Base-by-base conservation (phyloP, 805 yeast genomes). In the Komagataella kurtzmanii region DNA sequence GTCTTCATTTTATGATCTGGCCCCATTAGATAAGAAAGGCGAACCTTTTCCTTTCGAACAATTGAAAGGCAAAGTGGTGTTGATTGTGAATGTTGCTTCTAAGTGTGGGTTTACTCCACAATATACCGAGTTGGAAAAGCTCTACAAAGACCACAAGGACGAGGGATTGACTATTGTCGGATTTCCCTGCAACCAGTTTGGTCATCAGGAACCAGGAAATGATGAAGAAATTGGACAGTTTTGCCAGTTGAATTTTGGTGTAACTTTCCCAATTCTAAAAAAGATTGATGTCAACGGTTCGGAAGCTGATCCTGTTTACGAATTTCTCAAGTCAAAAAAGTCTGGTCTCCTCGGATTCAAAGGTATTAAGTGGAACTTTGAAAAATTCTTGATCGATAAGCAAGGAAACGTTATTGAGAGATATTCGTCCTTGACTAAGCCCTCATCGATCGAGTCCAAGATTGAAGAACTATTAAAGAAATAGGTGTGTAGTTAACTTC, bases 131-230 rank as follows among this genome's bases (percentile, higher is more conserved):
- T 69, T 89, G 43, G 90, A 89, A 67, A 68, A 65, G 45, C 67
- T 89, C 12, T 81, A 87, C 69, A 69, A 80, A 54, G 79, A 80
- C 62, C 85, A 83, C 68, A 68, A 75, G 51, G 78, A 75, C 49
- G 61, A 75, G 55, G 95, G 87, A 1, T 70, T 90, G 21, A 79
- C 69, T 47, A 73, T 89, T 24, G 56, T 89, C 43, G 97, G 89
- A 0, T 88, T 89, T 76, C 97, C 97, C 36, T 87, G 96, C 68
- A 86, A 88, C 69, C 96, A 88, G 65, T 89, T 89, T 64, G 90
- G 85, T 21, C 70, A 77, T 59, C 85, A 93, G 72, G 87, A 90
- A 67, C 83, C 93, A 58, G 82, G 81, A 3, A 61, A 77, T 2
- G 80, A 77, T 50, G 76, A 80, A 52, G 89, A 85, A 60, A 87